Evolutionary conservation across 1,284 basidiomycete species (phyloP).

Genomic region (Entoloma clypeatum): DNA sequence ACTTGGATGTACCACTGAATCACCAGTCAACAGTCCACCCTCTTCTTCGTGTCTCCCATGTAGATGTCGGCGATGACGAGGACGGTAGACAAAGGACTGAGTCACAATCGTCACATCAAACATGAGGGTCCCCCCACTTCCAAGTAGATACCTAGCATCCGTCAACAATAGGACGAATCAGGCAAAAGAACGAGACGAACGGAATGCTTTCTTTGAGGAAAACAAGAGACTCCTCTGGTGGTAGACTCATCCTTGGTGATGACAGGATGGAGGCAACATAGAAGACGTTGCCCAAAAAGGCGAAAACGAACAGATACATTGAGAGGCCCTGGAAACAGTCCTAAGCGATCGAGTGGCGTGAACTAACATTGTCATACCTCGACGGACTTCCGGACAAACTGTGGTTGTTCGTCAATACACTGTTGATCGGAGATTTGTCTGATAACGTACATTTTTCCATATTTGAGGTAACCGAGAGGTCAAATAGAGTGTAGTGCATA

Average conservation of each 20-base stretch:
- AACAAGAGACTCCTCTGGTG: constrained; percentile 50
- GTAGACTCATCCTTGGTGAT: constrained; percentile 52
- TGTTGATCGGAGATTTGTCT: constrained; percentile 4
- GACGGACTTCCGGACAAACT: constrained; percentile 89
- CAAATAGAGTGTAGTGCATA: constrained; percentile 87
- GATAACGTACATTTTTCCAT: constrained; percentile 86
- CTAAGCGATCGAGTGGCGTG: constrained; percentile 7
- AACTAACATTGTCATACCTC: constrained; percentile 47
- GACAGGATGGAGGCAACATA: constrained; percentile 84
- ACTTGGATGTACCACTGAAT: constrained; percentile 22
- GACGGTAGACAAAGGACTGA: constrained; percentile 50
- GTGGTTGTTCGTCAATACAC: constrained; percentile 7
- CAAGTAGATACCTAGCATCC: constrained; percentile 63
- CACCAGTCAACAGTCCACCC: constrained; percentile 41
- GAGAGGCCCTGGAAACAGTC: constrained; percentile 65
- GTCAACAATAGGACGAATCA: constrained; percentile 9
- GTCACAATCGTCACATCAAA: constrained; percentile 83
- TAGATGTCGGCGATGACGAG: constrained; percentile 30
- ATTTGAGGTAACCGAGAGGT: constrained; percentile 92
- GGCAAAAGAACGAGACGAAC: constrained; percentile 41
- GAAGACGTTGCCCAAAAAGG: constrained; percentile 87
- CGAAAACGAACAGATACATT: constrained; percentile 88
- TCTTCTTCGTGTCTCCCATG: constrained; percentile 40
- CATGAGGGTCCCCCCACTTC: constrained; percentile 83
- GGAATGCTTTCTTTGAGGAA: constrained; percentile 74